Evolutionary conservation across 345 rosid species (phyloP).

Genomic region (Luvunga scandens): DNA sequence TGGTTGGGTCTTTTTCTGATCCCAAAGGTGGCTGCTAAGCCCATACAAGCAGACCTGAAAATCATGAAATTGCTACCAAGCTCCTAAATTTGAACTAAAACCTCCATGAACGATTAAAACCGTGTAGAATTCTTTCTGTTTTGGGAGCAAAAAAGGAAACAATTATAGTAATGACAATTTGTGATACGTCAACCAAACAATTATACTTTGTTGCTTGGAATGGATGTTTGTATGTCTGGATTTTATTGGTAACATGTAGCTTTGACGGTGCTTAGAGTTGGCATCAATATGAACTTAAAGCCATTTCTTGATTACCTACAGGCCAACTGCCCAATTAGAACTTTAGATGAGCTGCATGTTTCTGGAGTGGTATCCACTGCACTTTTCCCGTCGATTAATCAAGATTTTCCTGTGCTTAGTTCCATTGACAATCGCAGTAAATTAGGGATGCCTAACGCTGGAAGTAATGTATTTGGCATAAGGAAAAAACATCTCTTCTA

Average conservation of each 20-base stretch:
- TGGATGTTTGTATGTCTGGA: not conserved
- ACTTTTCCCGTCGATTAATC: conserved; percentile 54
- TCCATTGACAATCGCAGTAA: conserved; percentile 23
- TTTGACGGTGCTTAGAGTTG: not conserved
- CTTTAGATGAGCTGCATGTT: conserved; percentile 70
- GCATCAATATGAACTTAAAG: not conserved
- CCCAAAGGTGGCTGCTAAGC: not conserved
- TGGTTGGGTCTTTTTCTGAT: not conserved
- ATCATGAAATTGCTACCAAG: not conserved
- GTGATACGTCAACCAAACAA: not conserved
- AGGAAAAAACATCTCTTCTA: conserved; percentile 62
- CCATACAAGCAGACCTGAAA: not conserved
- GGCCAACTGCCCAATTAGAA: conserved; percentile 83
- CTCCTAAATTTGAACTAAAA: no score
- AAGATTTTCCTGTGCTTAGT: conserved; percentile 24
- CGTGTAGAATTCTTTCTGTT: no score
- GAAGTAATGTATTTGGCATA: conserved; percentile 46
- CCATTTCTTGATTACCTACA: conserved; percentile 21
- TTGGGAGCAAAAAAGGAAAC: not conserved
- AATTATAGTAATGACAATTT: not conserved
- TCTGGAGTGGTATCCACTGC: conserved; percentile 62
- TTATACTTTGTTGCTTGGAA: no score
- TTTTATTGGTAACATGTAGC: no score
- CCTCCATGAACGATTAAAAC: not conserved
- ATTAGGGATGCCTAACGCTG: no score